Conservation (phyloP, 2,329 filamentous ascomycete genomes). For the Aspergillus terreus region DNA sequence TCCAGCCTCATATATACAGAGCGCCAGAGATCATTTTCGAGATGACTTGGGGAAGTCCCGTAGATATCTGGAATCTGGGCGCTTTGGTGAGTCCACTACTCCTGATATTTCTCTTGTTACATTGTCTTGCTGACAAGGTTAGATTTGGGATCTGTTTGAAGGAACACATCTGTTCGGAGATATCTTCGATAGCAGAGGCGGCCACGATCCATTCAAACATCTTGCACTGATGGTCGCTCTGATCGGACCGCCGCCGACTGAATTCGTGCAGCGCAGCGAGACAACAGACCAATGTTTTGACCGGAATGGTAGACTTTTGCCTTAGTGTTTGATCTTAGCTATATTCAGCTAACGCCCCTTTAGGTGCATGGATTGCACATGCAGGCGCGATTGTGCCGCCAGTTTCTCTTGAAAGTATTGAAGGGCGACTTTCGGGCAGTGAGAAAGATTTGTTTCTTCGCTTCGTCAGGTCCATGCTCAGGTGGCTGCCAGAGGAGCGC, state of each 20-base stretch:
- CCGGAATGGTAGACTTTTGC: slow-evolving; percentile 14
- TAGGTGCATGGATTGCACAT: slow-evolving; percentile 22
- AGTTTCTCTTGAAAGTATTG: slow-evolving; percentile 17
- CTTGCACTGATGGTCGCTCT: slow-evolving; percentile 24
- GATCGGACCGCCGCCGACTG: slow-evolving; percentile 22
- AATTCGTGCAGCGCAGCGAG: slow-evolving; percentile 26
- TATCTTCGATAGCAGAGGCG: slow-evolving; percentile 17
- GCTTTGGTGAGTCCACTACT: slow-evolving; percentile 40
- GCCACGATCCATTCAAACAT: slow-evolving; percentile 25
- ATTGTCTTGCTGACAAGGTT: slow-evolving; percentile 8
- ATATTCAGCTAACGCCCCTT: slow-evolving; percentile 6
- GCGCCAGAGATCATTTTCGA: slow-evolving; percentile 44
- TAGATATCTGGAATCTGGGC: slow-evolving; percentile 52
- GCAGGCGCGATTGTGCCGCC: slow-evolving; percentile 17
- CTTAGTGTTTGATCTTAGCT: neutral
- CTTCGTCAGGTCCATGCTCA: slow-evolving; percentile 36
- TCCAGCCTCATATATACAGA: slow-evolving; percentile 38
- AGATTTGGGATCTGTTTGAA: slow-evolving; percentile 51
- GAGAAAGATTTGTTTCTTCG: slow-evolving; percentile 32
- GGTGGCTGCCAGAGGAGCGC: slow-evolving; percentile 38
- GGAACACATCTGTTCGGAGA: slow-evolving; percentile 41
- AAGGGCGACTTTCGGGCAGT: slow-evolving; percentile 18
- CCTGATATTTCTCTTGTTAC: slow-evolving; percentile 13
- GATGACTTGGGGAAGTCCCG: slow-evolving; percentile 41
- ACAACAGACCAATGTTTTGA: slow-evolving; percentile 26